Conservation (phyloP, 495 filamentous ascomycete genomes). For the Umbilicaria muhlenbergii region DNA sequence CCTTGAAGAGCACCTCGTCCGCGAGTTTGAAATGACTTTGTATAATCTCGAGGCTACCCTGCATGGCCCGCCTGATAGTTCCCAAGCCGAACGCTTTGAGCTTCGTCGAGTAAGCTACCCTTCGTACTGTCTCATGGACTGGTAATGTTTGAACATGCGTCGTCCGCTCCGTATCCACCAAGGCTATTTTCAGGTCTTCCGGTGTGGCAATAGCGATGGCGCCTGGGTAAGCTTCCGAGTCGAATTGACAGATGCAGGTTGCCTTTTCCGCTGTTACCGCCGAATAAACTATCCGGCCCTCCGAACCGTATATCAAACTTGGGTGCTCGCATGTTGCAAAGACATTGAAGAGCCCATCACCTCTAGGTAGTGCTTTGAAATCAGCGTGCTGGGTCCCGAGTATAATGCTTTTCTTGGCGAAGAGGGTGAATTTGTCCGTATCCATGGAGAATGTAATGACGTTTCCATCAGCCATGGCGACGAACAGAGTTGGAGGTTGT, state of each 20-base stretch:
- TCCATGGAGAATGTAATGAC: constrained; percentile 77
- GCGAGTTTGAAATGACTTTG: constrained; percentile 44
- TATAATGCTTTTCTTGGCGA: constrained; percentile 61
- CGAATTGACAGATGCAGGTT: constrained; percentile 63
- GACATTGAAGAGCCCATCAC: constrained; percentile 53
- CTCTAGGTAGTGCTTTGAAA: constrained; percentile 59
- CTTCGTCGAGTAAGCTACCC: constrained; percentile 68
- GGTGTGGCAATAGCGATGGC: constrained; percentile 69
- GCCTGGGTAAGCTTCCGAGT: constrained; percentile 63
- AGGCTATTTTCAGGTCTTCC: constrained; percentile 59
- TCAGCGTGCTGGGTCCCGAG: constrained; percentile 73
- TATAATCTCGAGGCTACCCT: constrained; percentile 40
- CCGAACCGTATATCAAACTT: constrained; percentile 76
- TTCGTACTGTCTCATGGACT: constrained; percentile 68
- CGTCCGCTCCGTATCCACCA: constrained; percentile 68
- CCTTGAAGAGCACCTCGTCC: constrained; percentile 41
- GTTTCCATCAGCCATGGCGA: constrained; percentile 89
- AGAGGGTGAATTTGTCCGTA: constrained; percentile 37
- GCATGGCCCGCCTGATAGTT: constrained; percentile 51
- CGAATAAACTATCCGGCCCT: constrained; percentile 81
- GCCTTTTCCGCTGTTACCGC: constrained; percentile 88
- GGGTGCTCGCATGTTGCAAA: constrained; percentile 92
- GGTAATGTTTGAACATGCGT: constrained; percentile 72
- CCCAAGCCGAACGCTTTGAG: constrained; percentile 78
- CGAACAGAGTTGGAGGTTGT: constrained; percentile 59